Evolutionary conservation across 2,329 filamentous ascomycete species (phyloP).

Genomic region (Nigrograna mackinnonii): DNA sequence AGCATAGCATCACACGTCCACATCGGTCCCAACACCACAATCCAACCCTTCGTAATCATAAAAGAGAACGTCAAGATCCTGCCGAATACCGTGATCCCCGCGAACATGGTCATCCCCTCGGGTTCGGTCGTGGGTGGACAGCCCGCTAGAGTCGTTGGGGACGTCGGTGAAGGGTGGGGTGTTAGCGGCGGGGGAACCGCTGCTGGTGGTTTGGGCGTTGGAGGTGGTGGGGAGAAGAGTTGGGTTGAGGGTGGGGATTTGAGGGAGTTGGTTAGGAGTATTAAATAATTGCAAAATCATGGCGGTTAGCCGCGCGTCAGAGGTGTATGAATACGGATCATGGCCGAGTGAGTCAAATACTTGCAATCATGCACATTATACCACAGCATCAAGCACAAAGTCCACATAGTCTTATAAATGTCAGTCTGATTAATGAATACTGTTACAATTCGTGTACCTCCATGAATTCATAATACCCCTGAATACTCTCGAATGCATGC

Average conservation of each 20-base stretch:
- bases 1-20: constrained; percentile 83
- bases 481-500: no score
- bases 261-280: constrained; percentile 52
- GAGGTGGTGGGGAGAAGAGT: constrained; percentile 46
- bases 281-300: no score
- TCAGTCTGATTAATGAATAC: no score
- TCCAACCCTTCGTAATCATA: constrained; percentile 87
- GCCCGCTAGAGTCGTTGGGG: constrained; percentile 5
- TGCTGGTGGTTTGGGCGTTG: constrained; percentile 36
- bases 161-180: constrained; percentile 8
- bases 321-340: no score
- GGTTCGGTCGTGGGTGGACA: constrained; percentile 79
- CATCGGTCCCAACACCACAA: constrained; percentile 75
- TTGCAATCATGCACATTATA: no score
- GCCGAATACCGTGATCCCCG: constrained; percentile 80
- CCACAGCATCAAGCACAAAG: no score
- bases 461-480: no score
- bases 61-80: constrained; percentile 92
- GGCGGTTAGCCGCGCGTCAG: no score
- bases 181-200: constrained; percentile 39
- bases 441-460: no score
- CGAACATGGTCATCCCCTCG: constrained; percentile 89
- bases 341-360: no score
- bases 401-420: no score
- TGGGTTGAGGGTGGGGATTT: constrained; percentile 56